Evolutionary conservation across 2,329 filamentous ascomycete species (phyloP).

Genomic region (Arachnopeziza araneosa): DNA sequence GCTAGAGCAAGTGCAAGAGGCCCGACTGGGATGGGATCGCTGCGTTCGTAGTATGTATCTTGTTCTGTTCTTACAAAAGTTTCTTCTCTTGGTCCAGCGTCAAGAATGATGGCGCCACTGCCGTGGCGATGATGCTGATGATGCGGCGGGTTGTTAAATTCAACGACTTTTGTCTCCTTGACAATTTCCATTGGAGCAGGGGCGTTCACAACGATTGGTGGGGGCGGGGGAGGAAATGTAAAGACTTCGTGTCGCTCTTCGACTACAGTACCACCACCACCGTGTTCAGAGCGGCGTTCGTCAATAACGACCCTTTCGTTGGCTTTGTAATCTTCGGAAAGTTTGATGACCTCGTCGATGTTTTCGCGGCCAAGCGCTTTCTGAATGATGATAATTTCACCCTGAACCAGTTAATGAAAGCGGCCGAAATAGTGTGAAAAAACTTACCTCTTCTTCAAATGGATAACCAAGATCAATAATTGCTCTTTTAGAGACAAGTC

Average conservation of each 20-base stretch:
- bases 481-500: slow-evolving; percentile 73
- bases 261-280: slow-evolving; percentile 37
- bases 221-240: slow-evolving; percentile 23
- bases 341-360: slow-evolving; percentile 81
- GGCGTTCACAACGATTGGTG: slow-evolving; percentile 1
- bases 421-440: neutral
- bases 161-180: slow-evolving; percentile 41
- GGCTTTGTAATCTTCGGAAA: slow-evolving; percentile 70
- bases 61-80: slow-evolving; percentile 18
- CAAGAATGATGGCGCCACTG: slow-evolving; percentile 37
- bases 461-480: slow-evolving; percentile 82
- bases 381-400: slow-evolving; percentile 73
- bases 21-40: slow-evolving; percentile 30
- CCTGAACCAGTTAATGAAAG: slow-evolving; percentile 46
- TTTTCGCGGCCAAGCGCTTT: slow-evolving; percentile 84
- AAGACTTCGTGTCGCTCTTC: slow-evolving; percentile 45
- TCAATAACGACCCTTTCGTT: slow-evolving; percentile 32
- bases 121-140: slow-evolving; percentile 29
- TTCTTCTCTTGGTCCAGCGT: slow-evolving; percentile 31
- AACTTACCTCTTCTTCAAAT: slow-evolving; percentile 73
- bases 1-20: slow-evolving; percentile 39
- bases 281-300: neutral
- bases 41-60: slow-evolving; percentile 19
- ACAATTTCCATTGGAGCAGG: slow-evolving; percentile 34
- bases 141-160: slow-evolving; percentile 16